A percentile compares a stretch with the other conserved stretches of the same genome.
These are phyloP conservation scores for Plasmodium cynomolgi DNA, from an alignment of 169 alveolate genomes.

Conservation along the genomic window DNA sequence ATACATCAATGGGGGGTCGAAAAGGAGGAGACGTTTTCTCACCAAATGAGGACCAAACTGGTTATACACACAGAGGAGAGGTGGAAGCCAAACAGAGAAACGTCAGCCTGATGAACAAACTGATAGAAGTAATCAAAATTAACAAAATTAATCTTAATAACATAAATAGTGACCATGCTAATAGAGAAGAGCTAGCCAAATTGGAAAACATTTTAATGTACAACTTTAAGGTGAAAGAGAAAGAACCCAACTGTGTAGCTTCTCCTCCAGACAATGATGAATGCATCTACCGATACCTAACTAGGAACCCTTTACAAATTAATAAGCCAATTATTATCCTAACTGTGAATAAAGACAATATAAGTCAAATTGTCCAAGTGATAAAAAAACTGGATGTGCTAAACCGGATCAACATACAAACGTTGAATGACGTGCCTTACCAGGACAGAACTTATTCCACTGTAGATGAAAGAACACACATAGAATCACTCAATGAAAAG, in stretches of 20 bases:
- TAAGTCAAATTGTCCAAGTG: conserved; percentile 78
- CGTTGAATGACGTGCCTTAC: conserved; percentile 76
- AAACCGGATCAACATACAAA: conserved; percentile 81
- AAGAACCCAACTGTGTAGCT: background rate
- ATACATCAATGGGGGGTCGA: background rate
- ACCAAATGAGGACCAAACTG: background rate
- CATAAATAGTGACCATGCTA: conserved; percentile 22
- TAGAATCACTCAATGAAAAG: background rate
- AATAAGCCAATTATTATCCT: conserved; percentile 74
- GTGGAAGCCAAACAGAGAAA: background rate
- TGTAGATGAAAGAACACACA: background rate
- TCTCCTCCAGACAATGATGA: background rate
- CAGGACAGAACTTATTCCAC: background rate
- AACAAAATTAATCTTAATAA: conserved; percentile 44
- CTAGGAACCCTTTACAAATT: conserved; percentile 48
- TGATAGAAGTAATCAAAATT: conserved; percentile 61
- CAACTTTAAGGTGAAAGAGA: background rate
- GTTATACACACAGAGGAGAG: background rate
- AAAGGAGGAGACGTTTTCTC: background rate
- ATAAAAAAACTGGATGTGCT: conserved; percentile 76
- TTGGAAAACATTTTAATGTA: conserved; percentile 19
- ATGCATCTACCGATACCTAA: conserved; percentile 47
- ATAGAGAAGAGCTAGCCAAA: conserved; percentile 33
- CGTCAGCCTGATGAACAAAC: conserved; percentile 51
- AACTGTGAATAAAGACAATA: conserved; percentile 81